phyloP scores from a whole-genome alignment of 495 filamentous ascomycete genomes.

The Annulohypoxylon stygium region DNA sequence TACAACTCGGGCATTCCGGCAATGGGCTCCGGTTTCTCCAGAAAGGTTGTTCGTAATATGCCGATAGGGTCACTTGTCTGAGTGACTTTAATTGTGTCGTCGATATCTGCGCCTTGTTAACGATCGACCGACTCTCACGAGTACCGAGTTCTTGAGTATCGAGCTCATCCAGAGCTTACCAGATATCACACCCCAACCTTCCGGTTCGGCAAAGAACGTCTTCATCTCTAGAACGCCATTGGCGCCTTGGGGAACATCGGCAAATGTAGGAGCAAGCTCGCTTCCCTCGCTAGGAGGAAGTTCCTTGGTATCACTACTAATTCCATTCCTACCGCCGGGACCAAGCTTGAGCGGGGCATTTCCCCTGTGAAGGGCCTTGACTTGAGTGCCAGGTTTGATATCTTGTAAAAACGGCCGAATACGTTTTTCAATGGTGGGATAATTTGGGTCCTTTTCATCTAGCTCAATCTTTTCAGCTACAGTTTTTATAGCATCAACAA shows the following conservation, averaged over 20 bases:
- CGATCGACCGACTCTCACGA: constrained; percentile 3
- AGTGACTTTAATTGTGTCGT: constrained; percentile 96
- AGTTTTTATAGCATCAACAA: constrained; percentile 74
- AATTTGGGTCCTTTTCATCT: constrained; percentile 70
- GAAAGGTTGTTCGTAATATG: constrained; percentile 86
- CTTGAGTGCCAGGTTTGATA: constrained; percentile 74
- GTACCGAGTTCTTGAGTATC: not conserved
- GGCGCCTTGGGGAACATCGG: constrained; percentile 62
- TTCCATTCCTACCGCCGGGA: constrained; percentile 76
- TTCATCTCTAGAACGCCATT: constrained; percentile 66
- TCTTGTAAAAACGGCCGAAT: constrained; percentile 82
- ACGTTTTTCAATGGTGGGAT: constrained; percentile 74
- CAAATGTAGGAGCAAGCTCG: constrained; percentile 55
- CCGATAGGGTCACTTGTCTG: constrained; percentile 81
- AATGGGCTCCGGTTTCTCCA: constrained; percentile 77
- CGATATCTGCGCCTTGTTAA: constrained; percentile 72
- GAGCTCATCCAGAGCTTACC: constrained; percentile 55
- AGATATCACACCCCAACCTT: constrained; percentile 90
- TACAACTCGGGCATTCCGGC: constrained; percentile 90
- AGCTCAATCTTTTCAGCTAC: constrained; percentile 80
- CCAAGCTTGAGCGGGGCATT: constrained; percentile 69
- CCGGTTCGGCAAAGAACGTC: constrained; percentile 78
- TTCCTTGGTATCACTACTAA: constrained; percentile 70
- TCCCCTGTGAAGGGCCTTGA: constrained; percentile 68
- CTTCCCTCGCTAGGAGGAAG: constrained; percentile 57